A percentile compares a stretch with the other conserved stretches of the same genome.
phyloP scores from a whole-genome alignment of 78 protist genomes.

The Neovahlkampfia damariscottae region DNA sequence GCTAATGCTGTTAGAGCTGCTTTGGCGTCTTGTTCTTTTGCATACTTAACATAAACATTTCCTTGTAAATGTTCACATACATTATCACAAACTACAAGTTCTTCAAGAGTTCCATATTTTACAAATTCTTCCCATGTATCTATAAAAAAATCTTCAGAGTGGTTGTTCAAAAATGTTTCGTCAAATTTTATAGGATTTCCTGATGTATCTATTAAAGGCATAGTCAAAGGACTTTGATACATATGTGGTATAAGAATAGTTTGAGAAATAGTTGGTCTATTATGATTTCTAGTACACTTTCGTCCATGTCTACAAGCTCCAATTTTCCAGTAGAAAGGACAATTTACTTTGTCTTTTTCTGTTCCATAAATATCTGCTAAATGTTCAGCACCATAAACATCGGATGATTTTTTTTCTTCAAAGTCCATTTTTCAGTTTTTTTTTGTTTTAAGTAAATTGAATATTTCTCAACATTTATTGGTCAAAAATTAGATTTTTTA shows the following conservation, averaged over 20 bases:
- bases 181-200: slow-evolving; percentile 19
- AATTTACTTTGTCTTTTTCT: slow-evolving; percentile 63
- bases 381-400: slow-evolving; percentile 36
- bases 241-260: slow-evolving; percentile 81
- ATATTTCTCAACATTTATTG: too few species aligned
- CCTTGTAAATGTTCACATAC: slow-evolving; percentile 93
- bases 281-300: slow-evolving; percentile 88
- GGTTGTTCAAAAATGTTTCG: slow-evolving; percentile 39
- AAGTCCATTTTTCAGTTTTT: too few species aligned
- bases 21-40: slow-evolving; percentile 78
- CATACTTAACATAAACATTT: slow-evolving; percentile 86
- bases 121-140: slow-evolving; percentile 75
- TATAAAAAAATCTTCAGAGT: slow-evolving; percentile 81
- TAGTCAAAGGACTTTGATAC: slow-evolving; percentile 42
- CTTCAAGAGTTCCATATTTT: slow-evolving; percentile 66
- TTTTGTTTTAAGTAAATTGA: too few species aligned
- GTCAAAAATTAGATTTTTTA: too few species aligned
- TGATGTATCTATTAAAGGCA: neutral
- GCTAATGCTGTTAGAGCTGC: slow-evolving; percentile 55
- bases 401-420: too few species aligned
- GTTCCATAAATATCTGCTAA: slow-evolving; percentile 54
- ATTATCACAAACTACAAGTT: slow-evolving; percentile 80
- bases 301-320: slow-evolving; percentile 99
- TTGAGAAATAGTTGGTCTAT: slow-evolving; percentile 72
- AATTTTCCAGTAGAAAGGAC: slow-evolving; percentile 94